Percentiles rank a stretch among this genome's conserved stretches.
Evolutionary conservation across 352 stramenopile genomes (phyloP).

Genomic region (Blastocystis sp.): DNA sequence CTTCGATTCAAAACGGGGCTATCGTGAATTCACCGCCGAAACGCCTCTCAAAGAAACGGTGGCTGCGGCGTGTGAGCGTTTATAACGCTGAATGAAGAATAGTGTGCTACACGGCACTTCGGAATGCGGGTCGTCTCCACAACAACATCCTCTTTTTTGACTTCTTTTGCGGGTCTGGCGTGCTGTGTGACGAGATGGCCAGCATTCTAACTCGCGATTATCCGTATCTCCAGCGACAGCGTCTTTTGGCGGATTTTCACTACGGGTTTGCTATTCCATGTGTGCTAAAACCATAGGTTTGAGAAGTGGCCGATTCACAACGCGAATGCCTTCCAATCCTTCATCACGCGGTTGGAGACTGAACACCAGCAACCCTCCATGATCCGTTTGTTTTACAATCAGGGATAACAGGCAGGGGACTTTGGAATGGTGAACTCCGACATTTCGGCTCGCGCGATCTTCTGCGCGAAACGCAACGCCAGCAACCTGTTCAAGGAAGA

Average conservation of each 20-base stretch:
- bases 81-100: neutral
- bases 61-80: conserved; percentile 7
- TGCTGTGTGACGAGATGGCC: conserved; percentile 32
- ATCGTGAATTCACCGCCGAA: conserved; percentile 34
- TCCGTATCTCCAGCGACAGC: conserved; percentile 44
- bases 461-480: conserved; percentile 34
- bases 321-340: neutral
- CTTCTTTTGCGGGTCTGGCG: conserved; percentile 51
- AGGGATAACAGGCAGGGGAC: neutral
- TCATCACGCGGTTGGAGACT: neutral
- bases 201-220: conserved; percentile 26
- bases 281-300: conserved; percentile 5
- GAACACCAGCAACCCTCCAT: conserved; percentile 5
- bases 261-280: neutral
- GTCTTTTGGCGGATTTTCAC: conserved; percentile 28
- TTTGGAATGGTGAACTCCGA: conserved; percentile 48
- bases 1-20: conserved; percentile 45
- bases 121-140: neutral
- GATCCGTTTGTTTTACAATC: conserved; percentile 9
- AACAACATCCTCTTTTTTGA: conserved; percentile 67
- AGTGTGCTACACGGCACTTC: conserved; percentile 50
- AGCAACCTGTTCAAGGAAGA: conserved; percentile 3
- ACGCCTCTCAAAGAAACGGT: conserved; percentile 61
- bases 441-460: conserved; percentile 28
- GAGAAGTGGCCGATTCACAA: conserved; percentile 51